Evolutionary conservation across 441 rosid genomes (phyloP).

Genomic region (Adansonia gregorii): DNA sequence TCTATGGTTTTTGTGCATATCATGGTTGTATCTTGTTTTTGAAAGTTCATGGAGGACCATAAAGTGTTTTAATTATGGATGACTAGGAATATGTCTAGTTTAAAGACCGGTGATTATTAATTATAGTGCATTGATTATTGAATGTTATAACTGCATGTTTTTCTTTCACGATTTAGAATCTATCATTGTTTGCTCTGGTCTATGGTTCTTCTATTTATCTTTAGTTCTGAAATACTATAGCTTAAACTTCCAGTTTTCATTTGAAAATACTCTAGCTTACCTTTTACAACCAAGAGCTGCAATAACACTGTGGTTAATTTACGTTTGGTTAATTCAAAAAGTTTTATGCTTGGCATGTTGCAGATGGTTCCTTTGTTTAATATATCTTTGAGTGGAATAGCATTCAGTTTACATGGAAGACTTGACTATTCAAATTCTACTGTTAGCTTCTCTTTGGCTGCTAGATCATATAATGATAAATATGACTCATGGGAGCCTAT

Average conservation of each 20-base stretch:
- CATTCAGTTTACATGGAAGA: slow-evolving; percentile 77
- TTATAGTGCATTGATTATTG: background rate
- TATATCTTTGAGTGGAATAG: slow-evolving; percentile 71
- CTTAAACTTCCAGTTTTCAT: background rate
- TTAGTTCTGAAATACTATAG: slow-evolving; percentile 13
- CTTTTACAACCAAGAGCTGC: background rate
- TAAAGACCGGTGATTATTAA: no score
- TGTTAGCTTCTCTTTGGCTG: slow-evolving; percentile 79
- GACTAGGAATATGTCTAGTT: background rate
- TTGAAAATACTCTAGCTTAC: background rate
- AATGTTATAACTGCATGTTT: background rate
- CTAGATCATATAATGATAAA: slow-evolving; percentile 94
- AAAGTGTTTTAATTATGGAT: background rate
- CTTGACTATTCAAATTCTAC: slow-evolving; percentile 69
- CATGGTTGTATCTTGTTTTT: background rate
- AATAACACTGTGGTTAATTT: slow-evolving; percentile 11
- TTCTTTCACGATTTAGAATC: background rate
- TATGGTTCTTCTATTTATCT: slow-evolving; percentile 6
- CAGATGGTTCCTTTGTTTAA: slow-evolving; percentile 99
- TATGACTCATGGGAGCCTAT: slow-evolving; percentile 96
- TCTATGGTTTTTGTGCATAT: slow-evolving; percentile 1
- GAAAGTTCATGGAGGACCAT: background rate
- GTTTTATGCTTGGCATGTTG: slow-evolving; percentile 37
- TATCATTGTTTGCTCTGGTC: slow-evolving; percentile 8
- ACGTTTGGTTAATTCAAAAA: slow-evolving; percentile 16